A percentile compares a stretch with the other conserved stretches of the same genome.
Evolutionary conservation across 2,329 filamentous ascomycete genomes (phyloP).

Genomic region (Sporothrix sp.): DNA sequence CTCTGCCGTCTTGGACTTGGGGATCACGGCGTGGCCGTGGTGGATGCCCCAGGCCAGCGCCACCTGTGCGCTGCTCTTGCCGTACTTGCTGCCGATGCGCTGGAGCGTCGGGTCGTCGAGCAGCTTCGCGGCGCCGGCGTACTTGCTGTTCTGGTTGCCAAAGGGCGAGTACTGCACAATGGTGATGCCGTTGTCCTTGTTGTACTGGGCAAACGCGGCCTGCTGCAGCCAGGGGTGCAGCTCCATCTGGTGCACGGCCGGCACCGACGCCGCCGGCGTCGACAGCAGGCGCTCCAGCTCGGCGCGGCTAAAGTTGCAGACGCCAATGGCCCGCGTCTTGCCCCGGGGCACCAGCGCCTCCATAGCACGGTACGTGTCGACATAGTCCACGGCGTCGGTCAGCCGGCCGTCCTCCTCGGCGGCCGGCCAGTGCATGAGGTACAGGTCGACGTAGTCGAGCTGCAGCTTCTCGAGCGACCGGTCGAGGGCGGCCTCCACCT

Average conservation of each 20-base stretch:
- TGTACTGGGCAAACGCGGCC: conserved; percentile 44
- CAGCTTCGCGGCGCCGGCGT: neutral
- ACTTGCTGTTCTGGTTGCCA: conserved; percentile 34
- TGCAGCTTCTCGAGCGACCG: conserved; percentile 46
- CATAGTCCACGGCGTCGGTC: neutral
- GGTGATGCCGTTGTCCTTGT: conserved; percentile 45
- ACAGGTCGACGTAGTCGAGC: conserved; percentile 20
- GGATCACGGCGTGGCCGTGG: conserved; percentile 68
- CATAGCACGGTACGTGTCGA: conserved; percentile 42
- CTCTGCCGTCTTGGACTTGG: conserved; percentile 49
- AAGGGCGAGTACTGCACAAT: conserved; percentile 61
- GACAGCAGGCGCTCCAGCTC: conserved; percentile 46
- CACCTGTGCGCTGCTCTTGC: conserved; percentile 66
- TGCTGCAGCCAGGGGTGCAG: conserved; percentile 56
- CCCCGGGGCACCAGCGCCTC: conserved; percentile 41
- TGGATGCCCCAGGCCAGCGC: conserved; percentile 81
- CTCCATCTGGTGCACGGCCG: conserved; percentile 52
- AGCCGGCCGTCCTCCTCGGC: neutral
- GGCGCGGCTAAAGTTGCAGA: conserved; percentile 51
- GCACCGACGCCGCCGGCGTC: conserved; percentile 38
- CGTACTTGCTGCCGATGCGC: conserved; percentile 55
- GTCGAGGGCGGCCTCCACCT: conserved; percentile 51
- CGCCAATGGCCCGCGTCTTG: conserved; percentile 47
- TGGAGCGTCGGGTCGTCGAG: conserved; percentile 53
- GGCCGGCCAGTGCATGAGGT: conserved; percentile 14